Evolutionary conservation across 1,284 basidiomycete species (phyloP), one percentile per base, ranked within the genome.

Genomic region (Trichosporon sp.): DNA sequence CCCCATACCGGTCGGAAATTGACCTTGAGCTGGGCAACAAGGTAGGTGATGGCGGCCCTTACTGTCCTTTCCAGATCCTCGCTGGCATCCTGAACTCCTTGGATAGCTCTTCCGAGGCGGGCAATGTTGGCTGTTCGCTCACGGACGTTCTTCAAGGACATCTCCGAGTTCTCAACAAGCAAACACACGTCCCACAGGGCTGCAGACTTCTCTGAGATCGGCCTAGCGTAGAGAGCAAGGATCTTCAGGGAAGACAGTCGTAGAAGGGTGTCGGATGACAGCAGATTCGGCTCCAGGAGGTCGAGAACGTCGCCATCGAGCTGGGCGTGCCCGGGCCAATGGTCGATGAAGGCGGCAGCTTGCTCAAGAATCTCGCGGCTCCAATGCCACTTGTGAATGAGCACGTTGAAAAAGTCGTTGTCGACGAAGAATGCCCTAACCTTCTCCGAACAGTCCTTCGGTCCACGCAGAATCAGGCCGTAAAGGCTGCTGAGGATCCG

Each of bases 1-100:
- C 88, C 87, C 91, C 94, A 98, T 12, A 96, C 77, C 0, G 95
- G 95, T 35, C 92, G 87, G 62, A 97, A 85, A 79, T 94, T 94
- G 74, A 97, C 91, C 83, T 97, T 97, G 63, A 97, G 85, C 80
- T 97, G 94, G 2, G 77, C 71, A 32, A 80, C 66, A 29, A 83
- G 75, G 65, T 82, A 80, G 3, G 68, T 74, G 44, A 82, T 65
- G 9, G 72, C 70, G 11, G 62, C 42, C n/a, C 58, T 25, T 11
- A 47, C 32, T 3, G 67, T 67, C 1, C n/a, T 13, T 6, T 21
- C 60, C 7, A 65, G 74, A 1, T 72, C 65, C 2, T 69, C 69
- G 12, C 27, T 34, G 64, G 65, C 27, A 70, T 68, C 42, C 7
- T 60, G 56, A 29, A 60, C 56, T 4, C 56, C 56, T 29, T 60